Evolutionary conservation across 805 yeast genomes (phyloP), one percentile per base, ranked within the genome.

Genomic region (Candida germanica): DNA sequence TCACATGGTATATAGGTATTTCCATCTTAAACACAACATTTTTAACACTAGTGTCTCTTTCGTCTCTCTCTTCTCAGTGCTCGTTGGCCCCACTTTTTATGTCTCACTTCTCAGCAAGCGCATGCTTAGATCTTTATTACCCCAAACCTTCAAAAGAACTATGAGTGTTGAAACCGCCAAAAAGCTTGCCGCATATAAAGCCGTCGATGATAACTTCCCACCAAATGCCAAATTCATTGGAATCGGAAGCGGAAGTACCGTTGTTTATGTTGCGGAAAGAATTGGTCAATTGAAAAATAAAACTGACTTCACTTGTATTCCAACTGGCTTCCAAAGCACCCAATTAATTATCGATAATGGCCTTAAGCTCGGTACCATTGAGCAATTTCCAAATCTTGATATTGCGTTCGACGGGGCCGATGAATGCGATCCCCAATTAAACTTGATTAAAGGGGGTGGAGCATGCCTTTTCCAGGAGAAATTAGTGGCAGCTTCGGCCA

Each of bases 381-480:
- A 91, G 53, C 89, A 87, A 66, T 80, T 66, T 44, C 86, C 95
- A 2, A 72, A 73, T 17, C 66, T 93, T 29, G 98, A 93, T 57
- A 79, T 93, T 49, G 96, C 96, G 1, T 93, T 93, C 58, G 99
- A 93, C 60, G 99, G 99, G 29, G 98, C 98, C 2, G 99, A 93
- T 61, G 98, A 93, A 62, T 89, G 89, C 39, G 98, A 91, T 60
- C 56, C 71, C 14, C 25, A 31, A 1, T 71, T 93, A 50, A 86
- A 88, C 56, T 80, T 89, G 51, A 93, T 93, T 58, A 93, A 93
- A 64, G 99, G 99, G 48, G 99, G 99, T 32, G 99, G 99, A 27
- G 99, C 97, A 2, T 93, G 99, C 61, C 70, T 88, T 44, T 83
- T 93, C 66, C 98, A 91, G 66, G 99, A 93, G 60, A 93, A 93